Evolutionary conservation across 2,329 filamentous ascomycete genomes (phyloP).

Genomic region (Stachybotrys echinatus): DNA sequence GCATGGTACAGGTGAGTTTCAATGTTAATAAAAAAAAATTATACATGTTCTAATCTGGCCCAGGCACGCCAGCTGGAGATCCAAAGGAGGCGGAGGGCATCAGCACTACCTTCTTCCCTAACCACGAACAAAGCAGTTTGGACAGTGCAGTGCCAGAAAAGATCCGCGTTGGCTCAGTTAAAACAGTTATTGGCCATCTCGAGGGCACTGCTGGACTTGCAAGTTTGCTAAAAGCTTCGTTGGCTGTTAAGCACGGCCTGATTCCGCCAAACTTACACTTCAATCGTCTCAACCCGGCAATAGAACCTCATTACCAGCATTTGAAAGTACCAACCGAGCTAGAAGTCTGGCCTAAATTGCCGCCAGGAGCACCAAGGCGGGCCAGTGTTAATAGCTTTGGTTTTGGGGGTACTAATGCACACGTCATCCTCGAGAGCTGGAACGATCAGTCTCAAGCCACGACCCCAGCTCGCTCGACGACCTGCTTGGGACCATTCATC

Average conservation of each 20-base stretch:
- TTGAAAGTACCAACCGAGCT: conserved; percentile 9
- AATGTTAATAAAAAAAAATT: neutral
- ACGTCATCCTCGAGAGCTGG: conserved; percentile 1
- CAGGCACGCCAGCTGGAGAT: conserved; percentile 32
- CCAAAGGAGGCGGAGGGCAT: conserved; percentile 44
- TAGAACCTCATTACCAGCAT: conserved; percentile 8
- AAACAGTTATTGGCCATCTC: conserved; percentile 42
- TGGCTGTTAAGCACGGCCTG: conserved; percentile 40
- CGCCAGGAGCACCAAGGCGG: neutral
- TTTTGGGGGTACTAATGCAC: conserved; percentile 9
- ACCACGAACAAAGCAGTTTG: neutral
- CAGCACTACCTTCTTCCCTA: conserved; percentile 28
- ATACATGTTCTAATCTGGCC: neutral
- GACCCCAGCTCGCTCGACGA: neutral
- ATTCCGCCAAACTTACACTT: conserved; percentile 42
- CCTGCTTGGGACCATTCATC: neutral
- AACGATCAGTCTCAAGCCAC: neutral
- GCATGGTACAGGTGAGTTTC: conserved; percentile 18
- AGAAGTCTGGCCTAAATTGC: conserved; percentile 8
- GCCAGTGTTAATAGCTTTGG: conserved; percentile 13
- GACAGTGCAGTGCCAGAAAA: conserved; percentile 2
- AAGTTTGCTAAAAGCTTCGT: conserved; percentile 39
- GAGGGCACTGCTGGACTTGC: conserved; percentile 43
- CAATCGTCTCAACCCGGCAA: conserved; percentile 37
- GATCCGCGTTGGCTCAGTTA: conserved; percentile 33